Base-by-base conservation (phyloP, 192 early-diverging fungal genomes). In the Spizellomyces punctatus region DNA sequence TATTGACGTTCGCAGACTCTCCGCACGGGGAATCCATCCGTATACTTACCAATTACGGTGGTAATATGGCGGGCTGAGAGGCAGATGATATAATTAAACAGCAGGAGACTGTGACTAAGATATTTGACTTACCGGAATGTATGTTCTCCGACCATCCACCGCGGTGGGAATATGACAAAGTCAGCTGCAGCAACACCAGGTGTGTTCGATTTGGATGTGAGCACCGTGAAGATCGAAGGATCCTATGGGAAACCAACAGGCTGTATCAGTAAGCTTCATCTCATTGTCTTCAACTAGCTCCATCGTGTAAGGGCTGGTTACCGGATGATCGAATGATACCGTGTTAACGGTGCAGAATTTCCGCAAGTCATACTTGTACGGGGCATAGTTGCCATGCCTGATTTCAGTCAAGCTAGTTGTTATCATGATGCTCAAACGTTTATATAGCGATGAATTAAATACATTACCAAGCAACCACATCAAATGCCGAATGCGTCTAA, bases 131-230 rank as follows among this genome's bases (percentile, higher is more conserved):
- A 42, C 67, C 86, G 76, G 87, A 93, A 92, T 19, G 96, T 98
- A 79, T 92, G 75, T 76, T 93, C 90, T 67, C 91, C 92, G 21
- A 96, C 95, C 64, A 91, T 92, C 86, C 93, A 96, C 17, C 96
- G 86, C 41, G 96, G 96, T 76, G 96, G 95, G 77, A 98, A 98
- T 19, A 96, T 94, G 58, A 95, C 94, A 87, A 98, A 98, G 75
- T 98, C 96, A 12, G 92, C 92, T 21, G 95, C 78, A 1, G 96
- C 94, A 2, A 88, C 88, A 57, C 94, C 94, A 7, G 94, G 92
- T 75, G 86, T 87, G 46, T 85, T 89, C 1, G 95, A 95, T 76
- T 93, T 94, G 74, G 84, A 89, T 10, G 96, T 98, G 6, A 98
- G 85, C 8, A 96, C 95, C 2, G 96, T 98, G 75, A 95, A 98